Percentiles rank a stretch among this genome's conserved stretches.
Evolutionary conservation across 106 monocot genomes (phyloP).

Genomic region (Phalaenopsis equestris): DNA sequence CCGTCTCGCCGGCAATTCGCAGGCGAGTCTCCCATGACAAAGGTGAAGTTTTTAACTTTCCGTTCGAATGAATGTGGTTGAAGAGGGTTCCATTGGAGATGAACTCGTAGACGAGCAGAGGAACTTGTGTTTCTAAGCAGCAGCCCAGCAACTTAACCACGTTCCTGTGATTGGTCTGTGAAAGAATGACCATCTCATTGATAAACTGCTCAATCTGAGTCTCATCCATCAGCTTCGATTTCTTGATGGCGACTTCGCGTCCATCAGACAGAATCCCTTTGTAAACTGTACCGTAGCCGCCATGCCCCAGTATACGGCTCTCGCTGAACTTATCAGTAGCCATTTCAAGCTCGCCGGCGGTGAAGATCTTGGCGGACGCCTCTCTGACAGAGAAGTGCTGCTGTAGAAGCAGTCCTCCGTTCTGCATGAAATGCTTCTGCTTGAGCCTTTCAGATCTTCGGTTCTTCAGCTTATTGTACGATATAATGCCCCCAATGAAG

Average conservation of each 20-base stretch:
- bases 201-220: constrained; percentile 40
- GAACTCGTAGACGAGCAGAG: constrained; percentile 49
- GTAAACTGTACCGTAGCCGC: not conserved
- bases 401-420: not conserved
- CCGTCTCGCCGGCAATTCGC: constrained; percentile 29
- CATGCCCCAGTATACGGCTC: not conserved
- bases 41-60: not conserved
- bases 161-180: constrained; percentile 28
- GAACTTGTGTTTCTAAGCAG: constrained; percentile 39
- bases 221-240: not conserved
- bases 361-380: not conserved
- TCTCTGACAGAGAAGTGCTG: not conserved
- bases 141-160: constrained; percentile 44
- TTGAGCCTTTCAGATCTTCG: no score
- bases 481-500: no score
- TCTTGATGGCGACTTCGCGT: not conserved
- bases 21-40: constrained; percentile 32
- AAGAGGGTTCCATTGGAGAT: constrained; percentile 42
- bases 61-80: constrained; percentile 17
- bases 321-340: constrained; percentile 3
- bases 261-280: not conserved
- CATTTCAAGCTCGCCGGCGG: not conserved
- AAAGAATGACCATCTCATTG: constrained; percentile 45
- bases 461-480: no score
- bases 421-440: not conserved